Percentiles rank a stretch among this genome's conserved stretches.
phyloP scores from a whole-genome alignment of 768 basidiomycete species.

The Serendipita sp. region DNA sequence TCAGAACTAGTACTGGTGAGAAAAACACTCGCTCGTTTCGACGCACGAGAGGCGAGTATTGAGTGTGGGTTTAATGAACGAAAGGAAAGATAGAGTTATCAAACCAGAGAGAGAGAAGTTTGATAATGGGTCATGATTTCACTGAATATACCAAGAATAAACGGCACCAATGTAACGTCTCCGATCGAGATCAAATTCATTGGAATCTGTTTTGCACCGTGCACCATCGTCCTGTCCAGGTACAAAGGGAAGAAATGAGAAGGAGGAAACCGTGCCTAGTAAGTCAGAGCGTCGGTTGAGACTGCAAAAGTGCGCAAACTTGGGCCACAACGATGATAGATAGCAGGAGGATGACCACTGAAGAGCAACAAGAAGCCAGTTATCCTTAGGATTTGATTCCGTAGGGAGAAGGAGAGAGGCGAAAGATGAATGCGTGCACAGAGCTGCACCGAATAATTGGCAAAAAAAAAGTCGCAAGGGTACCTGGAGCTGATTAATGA shows the following conservation, averaged over 20 bases:
- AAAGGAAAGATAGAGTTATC: constrained; percentile 14
- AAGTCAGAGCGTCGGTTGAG: constrained; percentile 16
- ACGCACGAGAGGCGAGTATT: too few relatives aligned
- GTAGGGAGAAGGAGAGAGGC: not conserved
- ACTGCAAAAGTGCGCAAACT: not conserved
- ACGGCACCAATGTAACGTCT: too few relatives aligned
- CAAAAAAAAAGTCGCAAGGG: constrained; percentile 3
- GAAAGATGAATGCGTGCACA: too few relatives aligned
- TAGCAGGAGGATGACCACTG: constrained; percentile 7
- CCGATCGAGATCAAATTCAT: too few relatives aligned
- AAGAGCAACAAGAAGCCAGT: not conserved
- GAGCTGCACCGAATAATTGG: too few relatives aligned
- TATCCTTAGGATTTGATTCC: not conserved
- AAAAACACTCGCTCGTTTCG: too few relatives aligned
- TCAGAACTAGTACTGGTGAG: too few relatives aligned
- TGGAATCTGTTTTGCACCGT: not conserved
- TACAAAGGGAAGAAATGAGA: not conserved
- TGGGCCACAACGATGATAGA: constrained; percentile 9
- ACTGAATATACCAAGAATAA: constrained; percentile 6
- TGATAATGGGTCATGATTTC: constrained; percentile 7
- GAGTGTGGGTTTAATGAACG: constrained; percentile 5
- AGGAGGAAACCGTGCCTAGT: constrained; percentile 16
- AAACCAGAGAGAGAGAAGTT: too few relatives aligned
- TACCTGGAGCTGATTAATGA: not conserved
- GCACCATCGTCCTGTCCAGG: not conserved